A percentile compares a stretch with the other conserved stretches of the same genome.
Evolutionary conservation across 495 filamentous ascomycete genomes (phyloP).

Genomic region (Xylaria castorea): DNA sequence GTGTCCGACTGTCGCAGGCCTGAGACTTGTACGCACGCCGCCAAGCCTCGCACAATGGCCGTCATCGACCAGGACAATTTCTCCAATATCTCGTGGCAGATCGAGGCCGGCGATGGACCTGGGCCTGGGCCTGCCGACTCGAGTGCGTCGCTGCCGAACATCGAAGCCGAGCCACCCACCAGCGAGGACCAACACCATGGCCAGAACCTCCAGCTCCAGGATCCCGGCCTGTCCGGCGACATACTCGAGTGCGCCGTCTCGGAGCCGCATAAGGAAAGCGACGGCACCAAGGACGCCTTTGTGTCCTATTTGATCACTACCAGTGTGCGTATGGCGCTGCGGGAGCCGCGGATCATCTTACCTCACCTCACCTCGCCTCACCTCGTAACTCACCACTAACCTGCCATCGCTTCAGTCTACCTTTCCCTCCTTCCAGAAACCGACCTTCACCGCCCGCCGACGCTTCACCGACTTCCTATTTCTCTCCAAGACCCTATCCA

Average conservation of each 20-base stretch:
- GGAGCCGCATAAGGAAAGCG: conserved; percentile 86
- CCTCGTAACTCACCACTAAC: conserved; percentile 2
- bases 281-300: conserved; percentile 97
- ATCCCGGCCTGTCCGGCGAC: conserved; percentile 76
- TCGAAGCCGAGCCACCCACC: conserved; percentile 39
- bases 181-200: conserved; percentile 39
- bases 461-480: conserved; percentile 98
- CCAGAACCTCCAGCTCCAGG: conserved; percentile 50
- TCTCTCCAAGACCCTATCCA: conserved; percentile 85
- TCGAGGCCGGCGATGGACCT: conserved; percentile 45
- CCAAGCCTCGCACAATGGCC: conserved; percentile 43
- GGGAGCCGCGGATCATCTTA: neutral
- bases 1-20: conserved; percentile 8
- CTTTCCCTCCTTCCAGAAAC: conserved; percentile 87
- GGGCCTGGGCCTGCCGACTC: conserved; percentile 30
- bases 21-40: neutral
- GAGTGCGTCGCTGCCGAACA: conserved; percentile 33
- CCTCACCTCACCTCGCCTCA: neutral
- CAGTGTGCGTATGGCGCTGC: conserved; percentile 62
- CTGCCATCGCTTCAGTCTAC: conserved; percentile 70
- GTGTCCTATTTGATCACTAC: conserved; percentile 95
- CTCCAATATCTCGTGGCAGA: conserved; percentile 59
- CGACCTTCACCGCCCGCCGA: conserved; percentile 76
- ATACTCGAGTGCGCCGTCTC: conserved; percentile 83
- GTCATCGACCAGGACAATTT: conserved; percentile 57